phyloP scores from a whole-genome alignment of 2,329 filamentous ascomycete species.

The Boeremia exigua region DNA sequence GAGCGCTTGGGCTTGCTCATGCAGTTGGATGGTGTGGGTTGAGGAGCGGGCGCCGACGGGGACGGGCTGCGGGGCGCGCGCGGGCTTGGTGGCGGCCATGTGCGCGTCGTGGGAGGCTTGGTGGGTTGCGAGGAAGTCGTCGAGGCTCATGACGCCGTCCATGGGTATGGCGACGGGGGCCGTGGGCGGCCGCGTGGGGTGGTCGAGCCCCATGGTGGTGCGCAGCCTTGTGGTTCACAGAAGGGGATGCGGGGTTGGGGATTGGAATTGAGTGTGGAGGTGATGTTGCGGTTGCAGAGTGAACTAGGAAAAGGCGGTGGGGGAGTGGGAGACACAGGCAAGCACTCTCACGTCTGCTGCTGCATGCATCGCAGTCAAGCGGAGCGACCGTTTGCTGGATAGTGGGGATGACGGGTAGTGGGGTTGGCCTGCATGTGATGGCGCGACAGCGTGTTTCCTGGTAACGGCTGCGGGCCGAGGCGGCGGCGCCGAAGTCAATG shows the following conservation, averaged over 20 bases:
- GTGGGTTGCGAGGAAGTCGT: constrained; percentile 27
- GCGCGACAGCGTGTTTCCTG: constrained; percentile 29
- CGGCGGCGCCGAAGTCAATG: not conserved
- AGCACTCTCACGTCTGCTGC: constrained; percentile 22
- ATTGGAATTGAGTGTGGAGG: not conserved
- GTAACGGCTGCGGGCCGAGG: constrained; percentile 5
- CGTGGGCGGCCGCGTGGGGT: not conserved
- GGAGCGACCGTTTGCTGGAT: constrained; percentile 8
- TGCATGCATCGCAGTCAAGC: constrained; percentile 10
- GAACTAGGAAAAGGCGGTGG: constrained; percentile 6
- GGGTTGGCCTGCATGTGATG: constrained; percentile 29
- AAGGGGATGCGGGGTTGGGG: not conserved
- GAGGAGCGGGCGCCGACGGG: constrained; percentile 29
- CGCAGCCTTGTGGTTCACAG: not conserved
- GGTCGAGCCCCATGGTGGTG: constrained; percentile 20
- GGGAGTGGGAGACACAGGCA: constrained; percentile 24
- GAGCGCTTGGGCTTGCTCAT: constrained; percentile 36
- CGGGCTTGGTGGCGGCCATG: constrained; percentile 6
- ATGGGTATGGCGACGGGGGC: constrained; percentile 1
- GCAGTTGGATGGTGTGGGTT: constrained; percentile 23
- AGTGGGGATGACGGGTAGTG: constrained; percentile 5
- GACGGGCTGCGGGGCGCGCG: constrained; percentile 23
- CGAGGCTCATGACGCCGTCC: constrained; percentile 23
- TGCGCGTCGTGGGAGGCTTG: constrained; percentile 13
- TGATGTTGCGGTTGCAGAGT: constrained; percentile 20